A percentile compares a stretch with the other conserved stretches of the same genome.
Evolutionary conservation across 345 rosid genomes (phyloP).

Genomic region (Eucalyptus viminalis): DNA sequence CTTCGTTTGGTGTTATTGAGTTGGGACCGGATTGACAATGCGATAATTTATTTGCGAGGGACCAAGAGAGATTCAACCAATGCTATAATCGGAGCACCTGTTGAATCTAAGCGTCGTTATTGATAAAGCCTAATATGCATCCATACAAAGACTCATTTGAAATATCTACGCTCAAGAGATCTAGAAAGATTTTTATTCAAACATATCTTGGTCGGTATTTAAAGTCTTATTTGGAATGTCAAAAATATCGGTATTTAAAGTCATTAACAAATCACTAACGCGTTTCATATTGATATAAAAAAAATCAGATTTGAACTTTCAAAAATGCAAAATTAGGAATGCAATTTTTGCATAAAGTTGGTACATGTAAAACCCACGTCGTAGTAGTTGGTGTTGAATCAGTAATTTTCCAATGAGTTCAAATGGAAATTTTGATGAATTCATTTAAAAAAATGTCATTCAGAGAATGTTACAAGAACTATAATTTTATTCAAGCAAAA

Average conservation of each 20-base stretch:
- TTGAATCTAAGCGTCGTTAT: neutral
- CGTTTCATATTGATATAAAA: rapidly evolving
- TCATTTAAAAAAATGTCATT: neutral
- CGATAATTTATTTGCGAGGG: neutral
- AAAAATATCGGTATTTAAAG: too few species aligned
- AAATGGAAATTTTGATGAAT: neutral
- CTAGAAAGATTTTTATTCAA: neutral
- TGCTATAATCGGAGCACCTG: neutral
- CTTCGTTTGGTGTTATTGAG: neutral
- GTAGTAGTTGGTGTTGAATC: rapidly evolving
- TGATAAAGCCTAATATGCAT: neutral
- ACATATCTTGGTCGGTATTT: neutral
- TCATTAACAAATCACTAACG: too few species aligned
- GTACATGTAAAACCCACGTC: rapidly evolving
- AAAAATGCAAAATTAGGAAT: neutral
- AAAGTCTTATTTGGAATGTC: neutral
- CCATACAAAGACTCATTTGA: neutral
- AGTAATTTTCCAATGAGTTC: neutral
- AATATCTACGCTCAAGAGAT: neutral
- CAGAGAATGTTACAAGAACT: neutral
- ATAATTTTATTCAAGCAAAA: neutral
- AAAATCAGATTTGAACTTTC: neutral
- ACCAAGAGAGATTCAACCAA: neutral
- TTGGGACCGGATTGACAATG: neutral
- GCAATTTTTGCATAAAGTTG: neutral